Percentiles rank a stretch among this genome's conserved stretches.
These are phyloP conservation scores for Wallemia hederae DNA, from an alignment of 1,284 basidiomycete species.

Conservation along the genomic window DNA sequence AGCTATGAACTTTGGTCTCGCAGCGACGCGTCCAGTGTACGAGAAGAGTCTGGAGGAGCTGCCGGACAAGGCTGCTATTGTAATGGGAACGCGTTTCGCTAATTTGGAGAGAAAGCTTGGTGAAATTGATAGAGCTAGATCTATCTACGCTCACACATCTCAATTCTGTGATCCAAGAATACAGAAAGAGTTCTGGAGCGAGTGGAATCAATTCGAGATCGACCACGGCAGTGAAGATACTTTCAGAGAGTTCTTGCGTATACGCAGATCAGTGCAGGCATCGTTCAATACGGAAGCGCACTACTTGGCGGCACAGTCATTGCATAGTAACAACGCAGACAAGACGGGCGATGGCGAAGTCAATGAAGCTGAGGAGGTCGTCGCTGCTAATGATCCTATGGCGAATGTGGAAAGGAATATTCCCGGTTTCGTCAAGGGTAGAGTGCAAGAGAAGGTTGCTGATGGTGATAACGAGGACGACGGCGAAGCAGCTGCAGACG, in stretches of 20 bases:
- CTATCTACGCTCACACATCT: slow-evolving; percentile 84
- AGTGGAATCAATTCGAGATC: slow-evolving; percentile 63
- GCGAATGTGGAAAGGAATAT: slow-evolving; percentile 27
- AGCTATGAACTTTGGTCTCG: slow-evolving; percentile 75
- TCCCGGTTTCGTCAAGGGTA: slow-evolving; percentile 19
- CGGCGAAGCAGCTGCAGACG: slow-evolving; percentile 28
- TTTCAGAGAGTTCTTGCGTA: slow-evolving; percentile 92
- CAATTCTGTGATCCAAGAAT: slow-evolving; percentile 94
- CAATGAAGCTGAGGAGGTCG: slow-evolving; percentile 16
- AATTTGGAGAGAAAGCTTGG: slow-evolving; percentile 88
- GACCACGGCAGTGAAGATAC: slow-evolving; percentile 65
- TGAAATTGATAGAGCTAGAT: slow-evolving; percentile 87
- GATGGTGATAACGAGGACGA: slow-evolving; percentile 22
- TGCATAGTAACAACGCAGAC: slow-evolving; percentile 30
- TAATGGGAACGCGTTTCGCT: slow-evolving; percentile 91
- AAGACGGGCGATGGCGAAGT: slow-evolving; percentile 13
- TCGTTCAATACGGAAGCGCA: slow-evolving; percentile 82
- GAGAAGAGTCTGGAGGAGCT: slow-evolving; percentile 80
- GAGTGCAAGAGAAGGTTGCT: slow-evolving; percentile 19
- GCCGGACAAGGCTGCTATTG: slow-evolving; percentile 77
- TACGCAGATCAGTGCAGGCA: slow-evolving; percentile 91
- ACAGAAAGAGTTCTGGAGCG: slow-evolving; percentile 69
- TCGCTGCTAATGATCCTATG: slow-evolving; percentile 23
- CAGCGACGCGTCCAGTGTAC: slow-evolving; percentile 88
- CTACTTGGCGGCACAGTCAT: slow-evolving; percentile 53